These are phyloP conservation scores for Rhizophagus clarus DNA, from an alignment of 192 early-diverging fungal genomes.

Conservation along the genomic window DNA sequence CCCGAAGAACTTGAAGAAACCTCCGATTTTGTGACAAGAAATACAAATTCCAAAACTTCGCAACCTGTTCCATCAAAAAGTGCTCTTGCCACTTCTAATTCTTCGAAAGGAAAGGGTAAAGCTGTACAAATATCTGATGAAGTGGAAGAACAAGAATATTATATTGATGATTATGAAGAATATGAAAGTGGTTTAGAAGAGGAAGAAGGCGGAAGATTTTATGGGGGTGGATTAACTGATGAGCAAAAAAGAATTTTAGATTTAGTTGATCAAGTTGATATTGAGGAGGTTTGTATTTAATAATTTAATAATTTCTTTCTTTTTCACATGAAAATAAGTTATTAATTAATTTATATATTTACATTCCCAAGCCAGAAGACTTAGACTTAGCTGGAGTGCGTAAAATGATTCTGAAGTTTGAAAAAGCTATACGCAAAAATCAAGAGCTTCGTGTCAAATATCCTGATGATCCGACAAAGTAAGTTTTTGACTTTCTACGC, in stretches of 20 bases:
- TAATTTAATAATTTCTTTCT: neutral
- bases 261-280: slow-evolving; percentile 84
- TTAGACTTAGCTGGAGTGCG: slow-evolving; percentile 73
- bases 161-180: slow-evolving; percentile 14
- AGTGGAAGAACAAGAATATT: slow-evolving; percentile 37
- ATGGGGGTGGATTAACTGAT: slow-evolving; percentile 79
- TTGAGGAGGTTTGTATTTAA: slow-evolving; percentile 55
- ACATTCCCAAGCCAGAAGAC: slow-evolving; percentile 24
- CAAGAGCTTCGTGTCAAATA: slow-evolving; percentile 83
- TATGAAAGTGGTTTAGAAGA: slow-evolving; percentile 52
- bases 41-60: neutral
- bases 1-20: slow-evolving; percentile 34
- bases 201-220: slow-evolving; percentile 78
- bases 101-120: slow-evolving; percentile 7
- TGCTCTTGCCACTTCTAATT: slow-evolving; percentile 23
- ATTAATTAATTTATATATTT: neutral
- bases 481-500: neutral
- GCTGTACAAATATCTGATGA: slow-evolving; percentile 34
- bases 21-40: slow-evolving; percentile 6
- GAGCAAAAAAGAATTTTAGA: slow-evolving; percentile 78
- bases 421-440: slow-evolving; percentile 87
- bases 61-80: neutral
- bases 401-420: slow-evolving; percentile 78
- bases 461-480: slow-evolving; percentile 67
- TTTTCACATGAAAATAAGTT: neutral